Evolutionary conservation across 371 early-diverging fungal genomes (phyloP).

Genomic region (Mortierella sp.): DNA sequence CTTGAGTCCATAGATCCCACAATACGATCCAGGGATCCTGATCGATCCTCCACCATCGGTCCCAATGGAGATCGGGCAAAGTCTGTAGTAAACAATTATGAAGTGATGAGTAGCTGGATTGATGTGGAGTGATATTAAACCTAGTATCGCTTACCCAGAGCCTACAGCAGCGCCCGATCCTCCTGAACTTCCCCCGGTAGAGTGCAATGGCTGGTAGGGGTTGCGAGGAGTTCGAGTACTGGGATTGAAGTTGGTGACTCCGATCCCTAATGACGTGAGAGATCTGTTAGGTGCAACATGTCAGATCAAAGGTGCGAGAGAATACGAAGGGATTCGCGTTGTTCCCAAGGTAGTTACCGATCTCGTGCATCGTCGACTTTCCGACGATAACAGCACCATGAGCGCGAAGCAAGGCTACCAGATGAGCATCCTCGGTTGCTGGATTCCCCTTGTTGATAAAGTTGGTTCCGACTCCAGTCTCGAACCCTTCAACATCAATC

Average conservation of each 20-base stretch:
- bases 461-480: constrained; percentile 66
- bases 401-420: constrained; percentile 59
- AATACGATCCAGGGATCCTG: constrained; percentile 75
- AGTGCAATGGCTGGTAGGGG: constrained; percentile 65
- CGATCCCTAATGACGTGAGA: constrained; percentile 38
- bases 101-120: too few relatives aligned
- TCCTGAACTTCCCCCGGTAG: constrained; percentile 80
- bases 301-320: too few relatives aligned
- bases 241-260: constrained; percentile 62
- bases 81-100: too few relatives aligned
- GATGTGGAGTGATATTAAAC: too few relatives aligned
- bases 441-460: constrained; percentile 62
- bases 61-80: constrained; percentile 77
- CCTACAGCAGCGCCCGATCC: constrained; percentile 74
- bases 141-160: constrained; percentile 54
- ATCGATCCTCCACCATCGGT: constrained; percentile 83
- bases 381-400: constrained; percentile 73
- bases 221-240: constrained; percentile 72
- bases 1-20: constrained; percentile 80
- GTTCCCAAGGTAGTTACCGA: too few relatives aligned
- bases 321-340: too few relatives aligned
- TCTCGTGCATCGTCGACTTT: constrained; percentile 69
- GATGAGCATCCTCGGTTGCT: constrained; percentile 61
- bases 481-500: constrained; percentile 64
- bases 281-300: too few relatives aligned